Conservation (phyloP, 2,329 filamentous ascomycete species). For the Fusarium sp. region DNA sequence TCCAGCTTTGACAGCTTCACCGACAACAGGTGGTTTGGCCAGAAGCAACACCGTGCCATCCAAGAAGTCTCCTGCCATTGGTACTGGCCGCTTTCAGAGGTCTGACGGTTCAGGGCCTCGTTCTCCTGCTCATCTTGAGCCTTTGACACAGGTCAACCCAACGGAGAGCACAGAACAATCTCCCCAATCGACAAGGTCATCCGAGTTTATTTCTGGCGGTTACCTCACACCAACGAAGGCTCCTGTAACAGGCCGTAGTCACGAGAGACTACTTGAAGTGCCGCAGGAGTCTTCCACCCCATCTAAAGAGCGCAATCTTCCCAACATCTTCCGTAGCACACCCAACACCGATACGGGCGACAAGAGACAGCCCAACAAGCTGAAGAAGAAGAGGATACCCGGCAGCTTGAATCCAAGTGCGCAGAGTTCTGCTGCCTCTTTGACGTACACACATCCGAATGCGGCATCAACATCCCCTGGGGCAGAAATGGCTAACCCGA, state of each 20-base stretch:
- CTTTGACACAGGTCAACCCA: constrained; percentile 52
- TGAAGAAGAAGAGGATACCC: constrained; percentile 86
- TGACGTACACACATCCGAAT: constrained; percentile 60
- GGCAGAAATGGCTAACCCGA: constrained; percentile 59
- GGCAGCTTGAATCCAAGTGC: constrained; percentile 86
- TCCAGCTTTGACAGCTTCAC: constrained; percentile 65
- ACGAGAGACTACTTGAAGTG: constrained; percentile 60
- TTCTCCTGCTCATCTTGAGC: constrained; percentile 53
- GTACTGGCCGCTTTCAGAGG: constrained; percentile 73
- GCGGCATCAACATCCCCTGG: constrained; percentile 61
- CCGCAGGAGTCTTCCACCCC: constrained; percentile 63
- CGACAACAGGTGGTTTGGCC: constrained; percentile 66
- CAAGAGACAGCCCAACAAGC: constrained; percentile 84
- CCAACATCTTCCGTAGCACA: constrained; percentile 77
- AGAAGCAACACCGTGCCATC: constrained; percentile 94
- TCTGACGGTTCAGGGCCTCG: constrained; percentile 47
- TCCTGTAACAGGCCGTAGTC: constrained; percentile 57
- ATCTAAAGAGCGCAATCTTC: constrained; percentile 73
- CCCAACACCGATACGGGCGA: constrained; percentile 70
- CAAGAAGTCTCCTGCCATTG: constrained; percentile 82
- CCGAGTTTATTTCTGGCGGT: constrained; percentile 41
- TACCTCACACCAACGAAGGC: constrained; percentile 47
- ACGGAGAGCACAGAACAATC: constrained; percentile 39
- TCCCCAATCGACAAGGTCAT: constrained; percentile 47
- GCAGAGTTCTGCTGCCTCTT: constrained; percentile 87